Evolutionary conservation across 1,139 yeast genomes (phyloP).

Genomic region (Debaryomyces sp.): DNA sequence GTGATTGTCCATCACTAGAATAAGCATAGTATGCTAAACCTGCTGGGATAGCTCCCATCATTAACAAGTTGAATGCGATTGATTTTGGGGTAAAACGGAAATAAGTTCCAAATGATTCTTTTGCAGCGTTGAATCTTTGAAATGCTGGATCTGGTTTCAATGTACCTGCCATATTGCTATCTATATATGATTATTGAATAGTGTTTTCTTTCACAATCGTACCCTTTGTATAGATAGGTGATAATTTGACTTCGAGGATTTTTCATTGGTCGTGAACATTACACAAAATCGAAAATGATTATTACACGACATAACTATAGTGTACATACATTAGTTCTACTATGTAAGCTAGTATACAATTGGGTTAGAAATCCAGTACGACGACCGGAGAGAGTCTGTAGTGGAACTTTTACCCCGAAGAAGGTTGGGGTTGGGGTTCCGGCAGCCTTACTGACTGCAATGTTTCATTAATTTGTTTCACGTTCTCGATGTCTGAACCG

Average conservation of each 20-base stretch:
- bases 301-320: not conserved
- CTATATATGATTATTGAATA: not conserved
- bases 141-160: constrained; percentile 48
- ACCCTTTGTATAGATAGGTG: not conserved
- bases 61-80: constrained; percentile 35
- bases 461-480: constrained; percentile 9
- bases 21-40: constrained; percentile 42
- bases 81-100: constrained; percentile 49
- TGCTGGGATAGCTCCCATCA: constrained; percentile 45
- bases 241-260: constrained; percentile 7
- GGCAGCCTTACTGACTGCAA: not conserved
- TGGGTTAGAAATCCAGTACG: not conserved
- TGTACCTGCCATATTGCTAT: constrained; percentile 43
- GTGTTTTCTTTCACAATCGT: not conserved
- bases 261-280: constrained; percentile 6
- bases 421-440: not conserved
- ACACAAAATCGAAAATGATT: constrained; percentile 1
- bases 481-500: constrained; percentile 8
- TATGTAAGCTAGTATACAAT: constrained; percentile 5
- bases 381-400: not conserved
- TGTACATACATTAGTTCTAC: not conserved
- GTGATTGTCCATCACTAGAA: constrained; percentile 38
- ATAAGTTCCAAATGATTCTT: constrained; percentile 45
- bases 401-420: not conserved
- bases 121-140: constrained; percentile 47